Conservation (phyloP, 306 rosid species). For the Rosa rugosa region DNA sequence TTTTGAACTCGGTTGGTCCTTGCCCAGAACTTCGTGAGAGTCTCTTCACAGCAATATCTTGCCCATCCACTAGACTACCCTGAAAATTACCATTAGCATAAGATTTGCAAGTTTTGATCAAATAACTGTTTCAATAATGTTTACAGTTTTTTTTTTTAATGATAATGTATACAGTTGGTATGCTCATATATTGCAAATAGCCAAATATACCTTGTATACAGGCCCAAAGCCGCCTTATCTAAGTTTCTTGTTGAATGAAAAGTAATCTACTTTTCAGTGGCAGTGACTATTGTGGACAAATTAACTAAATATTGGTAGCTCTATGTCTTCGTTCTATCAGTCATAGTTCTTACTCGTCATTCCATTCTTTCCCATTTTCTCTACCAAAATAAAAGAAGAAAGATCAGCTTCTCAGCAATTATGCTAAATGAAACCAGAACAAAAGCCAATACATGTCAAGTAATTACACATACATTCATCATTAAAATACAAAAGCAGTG, state of each 20-base stretch:
- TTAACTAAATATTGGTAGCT: constrained; percentile 33
- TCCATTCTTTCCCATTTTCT: not conserved
- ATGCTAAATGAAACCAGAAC: not conserved
- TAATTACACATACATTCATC: not conserved
- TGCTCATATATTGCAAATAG: not conserved
- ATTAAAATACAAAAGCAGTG: not conserved
- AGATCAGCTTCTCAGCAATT: not conserved
- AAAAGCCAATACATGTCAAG: not conserved
- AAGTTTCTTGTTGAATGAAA: constrained; percentile 35
- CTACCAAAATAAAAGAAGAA: not conserved
- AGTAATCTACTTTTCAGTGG: constrained; percentile 43
- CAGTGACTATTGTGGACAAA: constrained; percentile 33
- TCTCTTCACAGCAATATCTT: constrained; percentile 51
- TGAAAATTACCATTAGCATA: constrained; percentile 6
- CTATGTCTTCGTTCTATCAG: constrained; percentile 28
- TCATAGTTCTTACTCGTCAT: not conserved
- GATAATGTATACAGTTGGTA: not conserved
- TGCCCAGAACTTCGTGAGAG: constrained; percentile 46
- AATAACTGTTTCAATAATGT: not conserved
- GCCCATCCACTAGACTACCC: constrained; percentile 44
- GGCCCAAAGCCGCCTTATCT: constrained; percentile 56
- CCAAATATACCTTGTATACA: too few relatives aligned
- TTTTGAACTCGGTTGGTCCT: constrained; percentile 47
- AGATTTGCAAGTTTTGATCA: not conserved
- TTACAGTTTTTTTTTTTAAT: not conserved